Base-by-base conservation (phyloP, 179 eudicot species). In the Carnegiea gigantea region DNA sequence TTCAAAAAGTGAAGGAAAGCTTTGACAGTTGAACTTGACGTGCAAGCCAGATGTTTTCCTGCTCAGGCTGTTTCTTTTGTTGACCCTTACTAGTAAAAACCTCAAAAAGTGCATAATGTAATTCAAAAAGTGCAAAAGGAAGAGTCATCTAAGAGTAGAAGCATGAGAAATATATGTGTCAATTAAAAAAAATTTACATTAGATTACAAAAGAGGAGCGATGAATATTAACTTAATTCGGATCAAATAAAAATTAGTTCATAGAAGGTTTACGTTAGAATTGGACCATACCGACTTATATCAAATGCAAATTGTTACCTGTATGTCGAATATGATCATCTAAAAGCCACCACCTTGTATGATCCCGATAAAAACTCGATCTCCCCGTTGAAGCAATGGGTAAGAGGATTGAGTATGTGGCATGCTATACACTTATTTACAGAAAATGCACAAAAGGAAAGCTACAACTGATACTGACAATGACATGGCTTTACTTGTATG, bases 331-430 rank as follows among this genome's bases (percentile, higher is more conserved):
- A 60, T 0, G n/a, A 60, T 18, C n/a, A 51, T 21, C 65, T 21
- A 60, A 60, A 18, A 5, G 24, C 24, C 9, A 18, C 65, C 65
- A 20, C 26, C 24, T 18, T 18, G 24, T 60, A 57, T 57, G 6
- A 18, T 15, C 62, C 6, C 30, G 44, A 6, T 13, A 75, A 11
- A 36, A 72, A 75, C n/a, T 14, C 49, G 64, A 54, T 48, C 38
- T 26, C 48, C 21, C 38, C 49, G 77, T 75, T 3, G 44, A 70
- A 70, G 44, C 44, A 70, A 70, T 21, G 71, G 59, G 76, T 36
- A 44, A 73, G 81, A 77, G 77, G 44, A 78, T 81, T 78, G 82
- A 70, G 78, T 51, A 68, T 70, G 81, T 85, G 70, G 78, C 85
- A 75, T 82, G 62, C 38, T 59, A 70, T 70, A 71, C 78, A 78